Percentiles rank a stretch among this genome's conserved stretches.
Conservation (phyloP, 176 grass and related monocot genomes). For the Carex parvula region DNA sequence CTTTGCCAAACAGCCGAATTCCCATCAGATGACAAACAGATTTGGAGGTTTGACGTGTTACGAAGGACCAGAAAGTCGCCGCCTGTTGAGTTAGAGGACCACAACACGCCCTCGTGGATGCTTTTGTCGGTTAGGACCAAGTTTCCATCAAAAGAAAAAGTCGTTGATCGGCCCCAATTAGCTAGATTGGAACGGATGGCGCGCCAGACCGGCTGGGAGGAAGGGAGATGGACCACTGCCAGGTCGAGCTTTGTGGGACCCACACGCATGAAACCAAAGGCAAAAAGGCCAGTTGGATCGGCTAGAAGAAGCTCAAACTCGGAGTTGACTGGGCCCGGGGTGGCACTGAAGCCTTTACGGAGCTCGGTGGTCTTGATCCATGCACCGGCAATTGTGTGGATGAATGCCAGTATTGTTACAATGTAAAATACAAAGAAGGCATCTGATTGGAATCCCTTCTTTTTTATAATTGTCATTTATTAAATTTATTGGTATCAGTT, state of each 20-base stretch:
- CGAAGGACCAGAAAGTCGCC: conserved; percentile 43
- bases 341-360: conserved; percentile 41
- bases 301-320: conserved; percentile 50
- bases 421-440: neutral
- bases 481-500: neutral
- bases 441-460: neutral
- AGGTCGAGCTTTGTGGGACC: conserved; percentile 46
- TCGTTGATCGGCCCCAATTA: conserved; percentile 38
- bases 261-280: conserved; percentile 65
- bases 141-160: conserved; percentile 45
- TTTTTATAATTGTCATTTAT: neutral
- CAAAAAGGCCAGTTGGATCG: conserved; percentile 39
- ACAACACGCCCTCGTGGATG: conserved; percentile 21
- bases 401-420: neutral
- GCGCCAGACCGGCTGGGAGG: conserved; percentile 51
- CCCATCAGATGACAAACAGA: conserved; percentile 23
- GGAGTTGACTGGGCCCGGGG: conserved; percentile 24
- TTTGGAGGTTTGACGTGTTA: conserved; percentile 55
- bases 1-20: conserved; percentile 37
- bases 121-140: conserved; percentile 37
- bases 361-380: conserved; percentile 15
- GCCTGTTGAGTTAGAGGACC: conserved; percentile 25
- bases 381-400: neutral
- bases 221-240: conserved; percentile 57
- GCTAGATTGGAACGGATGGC: conserved; percentile 28